Evolutionary conservation across 2,329 filamentous ascomycete genomes (phyloP), one percentile per base, ranked within the genome.

Genomic region (Volutella citrinella): DNA sequence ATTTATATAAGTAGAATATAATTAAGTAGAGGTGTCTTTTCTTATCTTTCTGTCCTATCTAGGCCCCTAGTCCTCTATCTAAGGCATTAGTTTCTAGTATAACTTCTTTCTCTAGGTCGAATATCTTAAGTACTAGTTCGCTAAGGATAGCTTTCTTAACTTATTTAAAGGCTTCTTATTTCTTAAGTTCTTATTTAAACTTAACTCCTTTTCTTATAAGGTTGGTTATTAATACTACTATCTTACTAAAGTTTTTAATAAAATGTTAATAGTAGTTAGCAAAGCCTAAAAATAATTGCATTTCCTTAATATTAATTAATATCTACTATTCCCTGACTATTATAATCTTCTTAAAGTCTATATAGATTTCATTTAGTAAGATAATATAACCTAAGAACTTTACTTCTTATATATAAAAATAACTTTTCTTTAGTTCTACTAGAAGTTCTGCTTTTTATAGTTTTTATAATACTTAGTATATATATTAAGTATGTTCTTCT

Each of bases 231-330:
- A 17, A 11, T 15, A 18, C 34, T 4, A 9, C 10, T 8, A 45
- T 27, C 19, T 33, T 38, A 5, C 12, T 34, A 32, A 47, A 49
- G 10, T 40, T 16, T 9, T 41, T 30, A 25, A 51, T 38, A 30
- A 51, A 51, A 15, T 16, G 12, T 30, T 20, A 18, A n/a, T 44
- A 51, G 5, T 45, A 51, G n/a, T 49, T 38, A 5, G 7, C 27
- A 27, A 40, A 41, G 7, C 31, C 20, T 21, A 46, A 10, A 25
- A 49, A 55, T 22, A 7, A n/a, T 27, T 45, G 29, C 27, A 45
- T 14, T 36, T 46, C 14, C 11, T 45, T 49, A 10, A 45, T 4
- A 11, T 12, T 41, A 3, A 3, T 39, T 14, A 12, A 21, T 14
- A 4, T 5, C 13, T 5, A 1, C 16, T 27, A 44, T 2, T 46